Evolutionary conservation across 306 rosid genomes (phyloP).

Genomic region (Cajanus cajan): DNA sequence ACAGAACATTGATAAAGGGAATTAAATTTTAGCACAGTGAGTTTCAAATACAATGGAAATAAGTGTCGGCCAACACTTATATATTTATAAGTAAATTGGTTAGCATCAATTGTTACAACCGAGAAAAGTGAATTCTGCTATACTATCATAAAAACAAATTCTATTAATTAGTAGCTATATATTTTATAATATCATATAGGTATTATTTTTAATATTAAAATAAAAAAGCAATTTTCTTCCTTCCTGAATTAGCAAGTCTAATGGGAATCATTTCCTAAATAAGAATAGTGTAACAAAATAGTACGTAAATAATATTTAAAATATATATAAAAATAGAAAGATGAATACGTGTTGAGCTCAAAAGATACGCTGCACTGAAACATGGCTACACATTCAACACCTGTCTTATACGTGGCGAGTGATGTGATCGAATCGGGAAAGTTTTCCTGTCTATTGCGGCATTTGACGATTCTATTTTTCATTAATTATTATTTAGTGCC

Average conservation of each 20-base stretch:
- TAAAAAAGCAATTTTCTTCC: neutral
- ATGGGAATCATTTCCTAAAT: neutral
- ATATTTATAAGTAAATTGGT: no score
- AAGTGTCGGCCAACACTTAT: no score
- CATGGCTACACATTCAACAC: conserved; percentile 33
- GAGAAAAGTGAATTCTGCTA: no score
- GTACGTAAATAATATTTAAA: neutral
- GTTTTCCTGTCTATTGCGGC: conserved; percentile 6
- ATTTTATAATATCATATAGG: neutral
- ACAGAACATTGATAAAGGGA: no score
- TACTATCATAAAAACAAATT: no score
- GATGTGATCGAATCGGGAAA: conserved; percentile 9
- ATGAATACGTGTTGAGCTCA: conserved; percentile 43
- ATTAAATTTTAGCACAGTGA: no score
- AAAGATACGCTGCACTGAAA: neutral
- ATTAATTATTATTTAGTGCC: neutral
- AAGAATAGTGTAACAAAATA: neutral
- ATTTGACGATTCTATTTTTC: neutral
- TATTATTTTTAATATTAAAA: neutral
- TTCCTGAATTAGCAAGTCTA: neutral
- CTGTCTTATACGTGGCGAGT: conserved; percentile 53
- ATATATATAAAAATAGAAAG: neutral
- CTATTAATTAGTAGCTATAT: no score
- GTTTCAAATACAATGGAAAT: no score
- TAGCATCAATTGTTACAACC: no score